Percentiles rank a stretch among this genome's conserved stretches.
These are phyloP conservation scores for Karstenula rhodostoma DNA, from an alignment of 2,329 filamentous ascomycete genomes.

Conservation along the genomic window DNA sequence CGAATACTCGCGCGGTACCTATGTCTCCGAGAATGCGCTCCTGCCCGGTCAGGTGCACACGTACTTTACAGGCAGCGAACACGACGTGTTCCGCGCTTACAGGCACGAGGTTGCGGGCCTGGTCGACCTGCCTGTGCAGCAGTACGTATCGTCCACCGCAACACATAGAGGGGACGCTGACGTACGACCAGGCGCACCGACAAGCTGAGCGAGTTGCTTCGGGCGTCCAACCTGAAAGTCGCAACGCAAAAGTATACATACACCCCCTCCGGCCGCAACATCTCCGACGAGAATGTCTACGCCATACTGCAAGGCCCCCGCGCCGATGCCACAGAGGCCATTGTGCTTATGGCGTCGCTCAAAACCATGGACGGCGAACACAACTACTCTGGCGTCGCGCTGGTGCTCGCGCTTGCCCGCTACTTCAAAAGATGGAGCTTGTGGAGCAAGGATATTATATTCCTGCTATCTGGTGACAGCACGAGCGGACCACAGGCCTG, in stretches of 20 bases:
- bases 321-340: conserved; percentile 95
- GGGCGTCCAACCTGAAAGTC: conserved; percentile 82
- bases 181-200: conserved; percentile 64
- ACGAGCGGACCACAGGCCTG: conserved; percentile 91
- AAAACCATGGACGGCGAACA: conserved; percentile 78
- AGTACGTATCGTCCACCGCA: conserved; percentile 36
- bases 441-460: conserved; percentile 98
- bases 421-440: conserved; percentile 99
- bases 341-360: conserved; percentile 92
- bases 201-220: conserved; percentile 77
- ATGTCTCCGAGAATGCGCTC: conserved; percentile 97
- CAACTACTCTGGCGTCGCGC: conserved; percentile 86
- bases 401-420: conserved; percentile 84
- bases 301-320: conserved; percentile 91
- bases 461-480: conserved; percentile 88
- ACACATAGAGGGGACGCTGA: conserved; percentile 17
- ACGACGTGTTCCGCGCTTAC: conserved; percentile 92
- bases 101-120: conserved; percentile 79
- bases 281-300: conserved; percentile 89
- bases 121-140: conserved; percentile 51
- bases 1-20: conserved; percentile 89
- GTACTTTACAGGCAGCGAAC: conserved; percentile 95
- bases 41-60: conserved; percentile 96
- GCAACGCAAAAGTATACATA: conserved; percentile 90
- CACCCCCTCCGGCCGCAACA: conserved; percentile 74